Evolutionary conservation across 306 rosid genomes (phyloP).

Genomic region (Dryas alaskensis): DNA sequence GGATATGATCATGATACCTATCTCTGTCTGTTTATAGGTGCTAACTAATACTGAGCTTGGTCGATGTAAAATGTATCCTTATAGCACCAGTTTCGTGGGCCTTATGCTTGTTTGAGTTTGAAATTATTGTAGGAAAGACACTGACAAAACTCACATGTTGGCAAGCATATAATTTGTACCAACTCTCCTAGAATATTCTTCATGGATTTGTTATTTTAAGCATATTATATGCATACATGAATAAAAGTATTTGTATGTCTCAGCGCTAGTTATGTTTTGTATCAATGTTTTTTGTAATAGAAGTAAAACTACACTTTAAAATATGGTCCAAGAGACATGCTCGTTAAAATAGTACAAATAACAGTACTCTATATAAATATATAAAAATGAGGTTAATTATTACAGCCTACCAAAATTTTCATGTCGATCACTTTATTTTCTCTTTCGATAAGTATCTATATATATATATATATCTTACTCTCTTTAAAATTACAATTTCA

Average conservation of each 20-base stretch:
- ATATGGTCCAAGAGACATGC: too few species aligned
- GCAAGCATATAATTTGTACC: constrained; percentile 9
- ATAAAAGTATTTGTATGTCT: too few species aligned
- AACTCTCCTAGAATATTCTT: constrained; percentile 2
- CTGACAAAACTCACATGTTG: constrained; percentile 19
- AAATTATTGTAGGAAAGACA: neutral
- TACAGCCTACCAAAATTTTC: neutral
- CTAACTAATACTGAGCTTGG: neutral
- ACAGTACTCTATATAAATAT: too few species aligned
- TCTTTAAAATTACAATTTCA: neutral
- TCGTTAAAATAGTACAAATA: too few species aligned
- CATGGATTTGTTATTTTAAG: constrained; percentile 1
- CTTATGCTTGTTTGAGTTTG: constrained; percentile 5
- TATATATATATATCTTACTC: too few species aligned
- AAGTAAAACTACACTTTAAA: too few species aligned
- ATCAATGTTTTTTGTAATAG: too few species aligned
- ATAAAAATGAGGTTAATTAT: too few species aligned
- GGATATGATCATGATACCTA: neutral
- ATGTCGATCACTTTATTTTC: neutral
- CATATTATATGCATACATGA: neutral
- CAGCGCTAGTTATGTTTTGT: neutral
- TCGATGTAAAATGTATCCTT: neutral
- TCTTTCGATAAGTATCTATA: too few species aligned
- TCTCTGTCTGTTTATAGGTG: neutral
- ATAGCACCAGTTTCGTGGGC: constrained; percentile 13